Evolutionary conservation across 1,284 basidiomycete species (phyloP).

Genomic region (Ganoderma multipileum): DNA sequence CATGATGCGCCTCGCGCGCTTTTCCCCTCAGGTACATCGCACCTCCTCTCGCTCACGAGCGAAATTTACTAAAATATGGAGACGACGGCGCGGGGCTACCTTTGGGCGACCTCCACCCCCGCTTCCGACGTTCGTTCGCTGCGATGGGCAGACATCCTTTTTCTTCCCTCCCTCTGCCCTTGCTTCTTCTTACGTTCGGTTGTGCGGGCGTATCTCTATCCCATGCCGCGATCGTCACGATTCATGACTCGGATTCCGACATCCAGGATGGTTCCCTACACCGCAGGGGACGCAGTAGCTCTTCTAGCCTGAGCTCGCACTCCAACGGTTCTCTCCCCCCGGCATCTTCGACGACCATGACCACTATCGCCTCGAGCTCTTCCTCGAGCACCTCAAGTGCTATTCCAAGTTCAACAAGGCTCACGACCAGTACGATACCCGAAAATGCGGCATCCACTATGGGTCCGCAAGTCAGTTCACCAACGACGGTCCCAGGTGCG

Average conservation of each 20-base stretch:
- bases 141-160: neutral
- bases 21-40: neutral
- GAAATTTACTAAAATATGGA: neutral
- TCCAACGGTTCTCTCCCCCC: neutral
- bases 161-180: neutral
- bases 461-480: constrained; percentile 3
- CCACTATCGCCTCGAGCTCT: neutral
- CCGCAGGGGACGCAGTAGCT: neutral
- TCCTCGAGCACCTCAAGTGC: neutral
- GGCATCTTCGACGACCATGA: neutral
- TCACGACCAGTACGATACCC: neutral
- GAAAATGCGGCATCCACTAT: too few species aligned
- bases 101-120: neutral
- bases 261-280: constrained; percentile 1
- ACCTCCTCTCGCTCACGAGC: neutral
- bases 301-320: neutral
- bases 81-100: neutral
- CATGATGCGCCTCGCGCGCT: neutral
- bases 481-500: neutral
- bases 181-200: neutral
- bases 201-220: neutral
- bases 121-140: neutral
- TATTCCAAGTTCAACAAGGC: neutral
- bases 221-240: neutral
- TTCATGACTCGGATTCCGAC: constrained; percentile 1